phyloP scores from a whole-genome alignment of 805 yeast genomes.

The Middelhovenomyces tepae region DNA sequence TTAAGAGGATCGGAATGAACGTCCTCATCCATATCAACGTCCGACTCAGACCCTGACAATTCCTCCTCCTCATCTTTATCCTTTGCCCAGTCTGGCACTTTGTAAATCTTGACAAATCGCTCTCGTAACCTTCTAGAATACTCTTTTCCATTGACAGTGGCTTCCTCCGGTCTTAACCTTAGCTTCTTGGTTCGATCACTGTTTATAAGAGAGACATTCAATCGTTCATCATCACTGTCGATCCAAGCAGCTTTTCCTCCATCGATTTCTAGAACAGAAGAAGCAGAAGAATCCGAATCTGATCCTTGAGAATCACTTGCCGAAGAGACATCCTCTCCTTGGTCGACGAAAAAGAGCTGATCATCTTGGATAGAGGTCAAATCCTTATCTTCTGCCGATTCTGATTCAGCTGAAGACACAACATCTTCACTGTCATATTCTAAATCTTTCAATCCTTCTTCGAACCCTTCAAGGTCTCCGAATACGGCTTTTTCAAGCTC shows the following conservation, averaged over 20 bases:
- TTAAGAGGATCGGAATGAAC: constrained; percentile 27
- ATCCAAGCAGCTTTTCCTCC: constrained; percentile 57
- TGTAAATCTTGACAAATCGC: constrained; percentile 65
- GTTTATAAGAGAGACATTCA: constrained; percentile 49
- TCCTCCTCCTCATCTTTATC: constrained; percentile 27
- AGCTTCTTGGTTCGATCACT: constrained; percentile 62
- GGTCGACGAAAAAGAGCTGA: constrained; percentile 48
- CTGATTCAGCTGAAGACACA: constrained; percentile 31
- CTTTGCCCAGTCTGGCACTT: constrained; percentile 74
- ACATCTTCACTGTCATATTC: constrained; percentile 38
- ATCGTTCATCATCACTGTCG: constrained; percentile 84
- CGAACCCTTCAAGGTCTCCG: constrained; percentile 78
- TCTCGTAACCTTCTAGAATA: constrained; percentile 58
- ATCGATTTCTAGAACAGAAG: constrained; percentile 25
- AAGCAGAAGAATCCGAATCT: constrained; percentile 28
- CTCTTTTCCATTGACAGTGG: constrained; percentile 45
- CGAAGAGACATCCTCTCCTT: constrained; percentile 29
- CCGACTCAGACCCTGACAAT: constrained; percentile 22
- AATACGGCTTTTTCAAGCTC: constrained; percentile 75
- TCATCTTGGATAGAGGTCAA: constrained; percentile 35
- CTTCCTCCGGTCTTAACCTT: constrained; percentile 50
- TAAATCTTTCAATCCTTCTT: constrained; percentile 48
- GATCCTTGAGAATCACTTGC: constrained; percentile 29
- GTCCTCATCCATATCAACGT: constrained; percentile 23
- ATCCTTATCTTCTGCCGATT: constrained; percentile 26